Base-by-base conservation (phyloP, 2,329 filamentous ascomycete species). In the Phialophora chinensis region DNA sequence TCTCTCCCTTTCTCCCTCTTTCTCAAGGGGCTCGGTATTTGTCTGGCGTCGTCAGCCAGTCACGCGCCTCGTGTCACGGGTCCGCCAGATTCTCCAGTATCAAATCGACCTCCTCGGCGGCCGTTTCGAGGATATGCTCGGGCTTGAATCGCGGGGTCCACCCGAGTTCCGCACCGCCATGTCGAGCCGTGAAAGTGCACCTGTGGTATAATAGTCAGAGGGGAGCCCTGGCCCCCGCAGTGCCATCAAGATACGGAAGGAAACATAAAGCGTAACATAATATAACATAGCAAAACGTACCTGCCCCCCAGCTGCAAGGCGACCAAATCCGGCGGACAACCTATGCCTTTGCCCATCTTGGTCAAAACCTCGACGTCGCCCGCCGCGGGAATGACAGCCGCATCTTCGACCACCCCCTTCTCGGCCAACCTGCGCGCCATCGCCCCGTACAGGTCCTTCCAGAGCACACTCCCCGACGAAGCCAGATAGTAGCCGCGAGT, bases 401-500 rank as follows among this genome's bases (percentile, higher is more conserved):
- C 74, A 47, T 80, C 77, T 4, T 75, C 74, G 6, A 86, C 72
- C 6, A 81, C 68, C 0, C 75, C 73, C 1, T 79, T 76, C 66
- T 81, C 79, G 1, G 73, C 74, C 10, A 86, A 72, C 1, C 78
- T 73, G 17, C 72, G 72, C 0, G 79, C 83, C 66, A 86, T 79
- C 2, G 80, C 78, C 4, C 63, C 69, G 72, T 86, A 86, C 0
- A 87, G 61, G 60, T 85, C 82, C 17, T 81, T 75, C 85, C 84
- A 87, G 0, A 77, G 77, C 4, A 86, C 75, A 20, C 74, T 78
- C 0, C 85, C 85, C 0, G 83, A 75, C 0, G 83, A 71, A 0
- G 84, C 84, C 7, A 86, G 79, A 69, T 83, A 86, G 68, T 82
- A 85, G 0, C 84, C 84, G 0, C 79, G 75, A 61, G 76, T 79